These are phyloP conservation scores for Vitis hybrid DNA, from an alignment of 177 flowering plant genomes.

Conservation along the genomic window DNA sequence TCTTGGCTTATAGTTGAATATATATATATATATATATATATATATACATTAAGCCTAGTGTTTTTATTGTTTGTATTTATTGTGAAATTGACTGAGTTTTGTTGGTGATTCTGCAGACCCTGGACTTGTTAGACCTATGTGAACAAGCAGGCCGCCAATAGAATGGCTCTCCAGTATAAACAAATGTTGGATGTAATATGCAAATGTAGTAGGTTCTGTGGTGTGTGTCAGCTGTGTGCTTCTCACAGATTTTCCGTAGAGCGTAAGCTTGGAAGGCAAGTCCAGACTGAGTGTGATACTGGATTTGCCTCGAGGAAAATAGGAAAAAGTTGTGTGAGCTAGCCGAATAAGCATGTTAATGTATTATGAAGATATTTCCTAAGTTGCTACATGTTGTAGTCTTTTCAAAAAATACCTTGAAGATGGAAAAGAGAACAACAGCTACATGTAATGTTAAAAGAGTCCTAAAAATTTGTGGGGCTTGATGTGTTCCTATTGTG, in stretches of 20 bases:
- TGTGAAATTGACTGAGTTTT: background rate
- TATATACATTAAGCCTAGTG: background rate
- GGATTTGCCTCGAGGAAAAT: constrained; percentile 15
- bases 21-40: too few species aligned
- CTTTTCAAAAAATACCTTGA: background rate
- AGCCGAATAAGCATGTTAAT: constrained; percentile 20
- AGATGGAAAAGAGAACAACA: constrained; percentile 8
- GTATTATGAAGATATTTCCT: constrained; percentile 16
- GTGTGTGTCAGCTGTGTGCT: constrained; percentile 24
- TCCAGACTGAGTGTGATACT: constrained; percentile 25
- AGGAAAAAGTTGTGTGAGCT: constrained; percentile 12
- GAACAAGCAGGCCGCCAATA: constrained; percentile 55
- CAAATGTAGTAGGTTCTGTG: constrained; percentile 19
- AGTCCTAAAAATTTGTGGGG: background rate
- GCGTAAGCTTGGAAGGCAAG: constrained; percentile 47
- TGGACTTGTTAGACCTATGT: constrained; percentile 70
- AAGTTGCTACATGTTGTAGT: constrained; percentile 4
- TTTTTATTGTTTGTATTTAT: background rate
- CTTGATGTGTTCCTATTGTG: background rate
- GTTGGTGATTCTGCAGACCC: constrained; percentile 43
- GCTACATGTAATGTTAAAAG: background rate
- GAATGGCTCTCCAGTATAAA: constrained; percentile 16
- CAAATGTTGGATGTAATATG: constrained; percentile 7
- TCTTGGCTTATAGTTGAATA: background rate
- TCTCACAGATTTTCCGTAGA: constrained; percentile 32